These are phyloP conservation scores for Osmozyma mogii DNA, from an alignment of 805 yeast species.

Conservation along the genomic window DNA sequence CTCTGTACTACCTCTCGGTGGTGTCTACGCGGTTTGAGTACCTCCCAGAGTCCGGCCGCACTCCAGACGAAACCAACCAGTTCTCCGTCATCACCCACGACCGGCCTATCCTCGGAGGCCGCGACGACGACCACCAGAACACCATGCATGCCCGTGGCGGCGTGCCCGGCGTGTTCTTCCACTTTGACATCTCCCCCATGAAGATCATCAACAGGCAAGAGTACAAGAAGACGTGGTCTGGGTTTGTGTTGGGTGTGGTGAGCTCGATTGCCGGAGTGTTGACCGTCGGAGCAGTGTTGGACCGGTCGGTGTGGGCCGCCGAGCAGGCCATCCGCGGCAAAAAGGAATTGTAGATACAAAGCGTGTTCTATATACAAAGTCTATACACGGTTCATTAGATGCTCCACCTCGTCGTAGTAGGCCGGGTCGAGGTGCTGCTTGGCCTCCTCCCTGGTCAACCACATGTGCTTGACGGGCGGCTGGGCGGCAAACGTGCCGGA, in stretches of 20 bases:
- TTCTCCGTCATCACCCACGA: slow-evolving; percentile 84
- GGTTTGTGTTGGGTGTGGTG: slow-evolving; percentile 72
- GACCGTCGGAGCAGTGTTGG: slow-evolving; percentile 85
- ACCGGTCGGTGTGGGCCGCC: slow-evolving; percentile 83
- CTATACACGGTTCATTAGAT: slow-evolving; percentile 37
- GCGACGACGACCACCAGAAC: slow-evolving; percentile 85
- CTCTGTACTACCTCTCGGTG: slow-evolving; percentile 76
- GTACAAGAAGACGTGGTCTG: slow-evolving; percentile 69
- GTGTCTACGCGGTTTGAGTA: slow-evolving; percentile 83
- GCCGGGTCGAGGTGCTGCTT: slow-evolving; percentile 39
- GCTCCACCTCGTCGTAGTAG: slow-evolving; percentile 51
- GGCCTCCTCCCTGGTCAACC: slow-evolving; percentile 83
- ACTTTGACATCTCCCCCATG: slow-evolving; percentile 88
- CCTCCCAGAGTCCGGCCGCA: slow-evolving; percentile 34
- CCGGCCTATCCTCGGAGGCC: slow-evolving; percentile 78
- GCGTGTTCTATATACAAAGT: slow-evolving; percentile 4
- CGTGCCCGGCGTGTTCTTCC: slow-evolving; percentile 78
- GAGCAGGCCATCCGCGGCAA: slow-evolving; percentile 66
- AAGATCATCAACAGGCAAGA: slow-evolving; percentile 81
- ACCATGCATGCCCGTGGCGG: slow-evolving; percentile 82
- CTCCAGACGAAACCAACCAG: slow-evolving; percentile 73
- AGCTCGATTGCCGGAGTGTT: slow-evolving; percentile 90
- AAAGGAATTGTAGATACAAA: slow-evolving; percentile 47
- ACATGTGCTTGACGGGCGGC: slow-evolving; percentile 47
- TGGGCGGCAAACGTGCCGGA: slow-evolving; percentile 64